Percentiles rank a stretch among this genome's conserved stretches.
phyloP scores from a whole-genome alignment of 176 grass and related monocot genomes.

The Luzula sylvatica region DNA sequence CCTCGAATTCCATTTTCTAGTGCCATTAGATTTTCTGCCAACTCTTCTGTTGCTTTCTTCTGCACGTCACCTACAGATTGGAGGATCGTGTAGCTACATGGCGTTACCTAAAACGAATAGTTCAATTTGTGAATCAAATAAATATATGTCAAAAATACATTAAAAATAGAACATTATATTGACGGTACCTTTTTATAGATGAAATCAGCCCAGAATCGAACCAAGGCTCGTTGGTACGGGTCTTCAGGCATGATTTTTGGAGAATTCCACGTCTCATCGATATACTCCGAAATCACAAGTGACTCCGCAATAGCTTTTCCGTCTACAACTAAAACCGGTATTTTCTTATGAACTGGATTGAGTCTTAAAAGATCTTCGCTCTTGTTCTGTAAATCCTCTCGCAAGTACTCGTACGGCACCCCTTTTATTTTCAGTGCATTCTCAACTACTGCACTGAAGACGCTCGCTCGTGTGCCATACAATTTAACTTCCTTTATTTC shows the following conservation, averaged over 20 bases:
- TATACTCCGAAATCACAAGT: conserved; percentile 26
- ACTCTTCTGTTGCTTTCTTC: conserved; percentile 5
- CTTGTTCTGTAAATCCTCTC: conserved; percentile 36
- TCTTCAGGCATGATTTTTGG: neutral
- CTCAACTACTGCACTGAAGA: neutral
- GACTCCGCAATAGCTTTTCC: conserved; percentile 12
- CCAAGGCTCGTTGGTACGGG: conserved; percentile 12
- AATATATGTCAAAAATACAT: neutral
- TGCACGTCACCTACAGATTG: neutral
- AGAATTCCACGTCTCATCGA: conserved; percentile 20
- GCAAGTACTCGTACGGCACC: conserved; percentile 26
- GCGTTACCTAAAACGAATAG: neutral
- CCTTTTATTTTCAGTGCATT: conserved; percentile 29
- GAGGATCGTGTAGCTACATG: conserved; percentile 3
- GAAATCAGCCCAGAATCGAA: conserved; percentile 34
- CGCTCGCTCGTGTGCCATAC: too few relatives aligned
- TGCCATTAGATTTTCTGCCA: conserved; percentile 7
- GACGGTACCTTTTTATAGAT: conserved; percentile 18
- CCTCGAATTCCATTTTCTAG: conserved; percentile 11
- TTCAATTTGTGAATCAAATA: too few relatives aligned
- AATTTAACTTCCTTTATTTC: neutral
- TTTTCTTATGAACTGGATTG: conserved; percentile 29
- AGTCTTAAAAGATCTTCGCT: conserved; percentile 14
- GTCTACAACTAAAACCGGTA: conserved; percentile 26
- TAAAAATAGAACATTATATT: neutral